Evolutionary conservation across 305 asterid genomes (phyloP), one percentile per base, ranked within the genome.

Genomic region (Andrographis paniculata): DNA sequence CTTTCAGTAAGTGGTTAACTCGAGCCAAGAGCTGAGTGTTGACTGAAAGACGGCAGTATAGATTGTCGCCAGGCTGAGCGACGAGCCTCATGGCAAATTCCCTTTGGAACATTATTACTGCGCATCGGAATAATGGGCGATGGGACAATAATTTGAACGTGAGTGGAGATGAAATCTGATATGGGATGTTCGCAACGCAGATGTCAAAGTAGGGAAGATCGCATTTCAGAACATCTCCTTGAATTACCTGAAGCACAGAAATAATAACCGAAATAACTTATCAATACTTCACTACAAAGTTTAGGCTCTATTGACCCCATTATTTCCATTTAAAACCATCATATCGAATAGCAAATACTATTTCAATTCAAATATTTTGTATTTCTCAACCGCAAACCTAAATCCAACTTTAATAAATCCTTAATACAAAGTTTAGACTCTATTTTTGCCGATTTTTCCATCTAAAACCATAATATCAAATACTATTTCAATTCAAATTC

Each of bases 81-180:
- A 87, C 89, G 20, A 91, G 95, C 60, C 96, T 70, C 96, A 87
- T 87, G 52, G 99, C 95, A 44, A 91, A 91, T 70, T 91, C 96
- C 20, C 94, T 68, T 63, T 91, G 99, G 69, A 73, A 91, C 99
- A 91, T 87, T 11, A 91, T 87, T 17, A 91, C 89, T 0, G 99
- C 99, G 58, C 96, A 88, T 39, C 95, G 64, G 65, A 91, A 91
- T 35, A 87, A 24, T 2, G 96, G 99, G 6, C 95, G 81, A 55
- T 87, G 99, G 13, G 96, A 48, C 23, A 91, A 52, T 44, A 91
- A 52, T 35, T 87, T 91, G 62, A 91, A 91, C 15, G 96, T 87
- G 21, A 91, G 96, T 1, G 96, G 96, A 18, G 96, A 87, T 0
- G 99, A 91, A 38, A 91, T 91, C 56, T 91, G 99, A 59, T 91